Conservation (phyloP, 768 basidiomycete genomes). For the Mycena polygramma region DNA sequence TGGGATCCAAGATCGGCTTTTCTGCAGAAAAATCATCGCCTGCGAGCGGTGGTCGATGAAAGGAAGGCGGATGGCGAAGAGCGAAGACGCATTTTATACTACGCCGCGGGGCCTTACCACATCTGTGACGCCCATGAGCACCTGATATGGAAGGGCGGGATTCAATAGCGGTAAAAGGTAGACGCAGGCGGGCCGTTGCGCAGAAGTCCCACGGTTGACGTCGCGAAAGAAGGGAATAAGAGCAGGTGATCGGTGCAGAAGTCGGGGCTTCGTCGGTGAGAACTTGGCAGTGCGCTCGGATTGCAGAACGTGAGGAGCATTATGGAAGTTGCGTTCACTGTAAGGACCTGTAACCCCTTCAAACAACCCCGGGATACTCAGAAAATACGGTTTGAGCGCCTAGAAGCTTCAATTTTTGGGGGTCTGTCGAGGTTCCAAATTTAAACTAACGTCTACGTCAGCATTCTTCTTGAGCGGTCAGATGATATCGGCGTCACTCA, state of each 20-base stretch:
- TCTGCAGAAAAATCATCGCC: constrained; percentile 14
- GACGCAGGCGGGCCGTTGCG: constrained; percentile 19
- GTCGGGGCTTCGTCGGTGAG: not conserved
- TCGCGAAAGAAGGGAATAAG: not conserved
- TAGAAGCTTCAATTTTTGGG: no score
- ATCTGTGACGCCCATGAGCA: constrained; percentile 19
- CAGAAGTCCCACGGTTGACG: constrained; percentile 11
- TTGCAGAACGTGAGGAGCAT: no score
- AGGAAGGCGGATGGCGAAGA: not conserved
- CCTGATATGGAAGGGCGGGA: constrained; percentile 18
- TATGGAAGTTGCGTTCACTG: no score
- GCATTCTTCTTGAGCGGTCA: no score
- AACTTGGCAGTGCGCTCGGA: not conserved
- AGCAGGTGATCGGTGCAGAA: constrained; percentile 13
- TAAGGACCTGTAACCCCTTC: no score
- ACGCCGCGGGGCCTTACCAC: not conserved
- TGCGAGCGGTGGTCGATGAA: not conserved
- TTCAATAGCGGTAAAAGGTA: constrained; percentile 10
- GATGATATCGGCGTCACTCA: no score
- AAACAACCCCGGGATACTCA: no score
- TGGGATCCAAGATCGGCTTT: constrained; percentile 6
- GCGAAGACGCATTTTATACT: constrained; percentile 3
- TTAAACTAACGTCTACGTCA: no score
- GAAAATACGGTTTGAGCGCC: no score
- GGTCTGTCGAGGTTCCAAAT: no score